Evolutionary conservation across 2,329 filamentous ascomycete genomes (phyloP).

Genomic region (Ophiostoma angusticollis): DNA sequence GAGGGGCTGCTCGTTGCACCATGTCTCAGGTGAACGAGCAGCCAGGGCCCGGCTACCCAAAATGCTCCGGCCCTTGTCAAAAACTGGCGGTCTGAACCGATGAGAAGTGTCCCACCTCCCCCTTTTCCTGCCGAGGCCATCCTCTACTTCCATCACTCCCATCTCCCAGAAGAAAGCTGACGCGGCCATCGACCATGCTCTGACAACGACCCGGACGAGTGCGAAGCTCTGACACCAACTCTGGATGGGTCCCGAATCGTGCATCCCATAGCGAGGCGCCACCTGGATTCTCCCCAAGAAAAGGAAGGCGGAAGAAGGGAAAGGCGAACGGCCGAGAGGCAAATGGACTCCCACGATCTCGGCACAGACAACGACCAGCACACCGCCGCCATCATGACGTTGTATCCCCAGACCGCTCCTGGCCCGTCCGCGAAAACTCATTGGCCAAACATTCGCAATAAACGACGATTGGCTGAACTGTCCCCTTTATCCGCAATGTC

Average conservation of each 20-base stretch:
- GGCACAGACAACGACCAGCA: too few relatives aligned
- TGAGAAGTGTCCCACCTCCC: neutral
- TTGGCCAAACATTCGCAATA: neutral
- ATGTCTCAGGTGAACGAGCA: slow-evolving; percentile 36
- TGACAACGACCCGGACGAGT: slow-evolving; percentile 55
- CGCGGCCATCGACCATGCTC: neutral
- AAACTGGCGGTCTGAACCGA: slow-evolving; percentile 6
- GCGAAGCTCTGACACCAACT: slow-evolving; percentile 89
- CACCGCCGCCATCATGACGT: too few relatives aligned
- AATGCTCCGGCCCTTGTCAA: slow-evolving; percentile 26
- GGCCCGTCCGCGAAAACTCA: neutral
- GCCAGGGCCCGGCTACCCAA: slow-evolving; percentile 30
- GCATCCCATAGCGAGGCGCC: too few relatives aligned
- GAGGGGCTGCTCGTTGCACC: slow-evolving; percentile 35
- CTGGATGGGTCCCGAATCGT: slow-evolving; percentile 76
- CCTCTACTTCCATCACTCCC: neutral
- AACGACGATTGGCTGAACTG: neutral
- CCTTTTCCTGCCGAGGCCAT: neutral
- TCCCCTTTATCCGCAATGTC: neutral
- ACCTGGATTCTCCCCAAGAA: too few relatives aligned
- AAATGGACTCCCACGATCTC: neutral
- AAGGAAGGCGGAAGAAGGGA: slow-evolving; percentile 2
- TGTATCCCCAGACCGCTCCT: neutral
- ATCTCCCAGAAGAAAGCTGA: neutral
- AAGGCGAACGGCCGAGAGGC: neutral